Percentiles rank a stretch among this genome's conserved stretches.
phyloP scores from a whole-genome alignment of 148 eudicot species.

The Mesembryanthemum crystallinum region DNA sequence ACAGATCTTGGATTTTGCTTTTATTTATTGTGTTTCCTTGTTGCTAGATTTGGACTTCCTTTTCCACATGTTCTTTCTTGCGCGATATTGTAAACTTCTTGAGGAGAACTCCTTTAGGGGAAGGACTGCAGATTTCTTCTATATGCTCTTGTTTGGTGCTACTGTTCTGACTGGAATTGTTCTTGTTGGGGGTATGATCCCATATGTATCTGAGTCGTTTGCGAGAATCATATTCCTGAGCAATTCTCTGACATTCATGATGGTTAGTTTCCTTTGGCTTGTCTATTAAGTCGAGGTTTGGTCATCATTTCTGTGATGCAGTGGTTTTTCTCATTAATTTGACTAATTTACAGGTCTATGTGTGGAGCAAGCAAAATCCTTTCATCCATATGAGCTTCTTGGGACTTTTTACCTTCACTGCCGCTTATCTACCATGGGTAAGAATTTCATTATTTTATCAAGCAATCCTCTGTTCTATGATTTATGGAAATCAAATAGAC shows the following conservation, averaged over 20 bases:
- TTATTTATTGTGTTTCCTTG: slow-evolving; percentile 11
- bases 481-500: too few species aligned
- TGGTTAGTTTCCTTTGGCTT: slow-evolving; percentile 51
- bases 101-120: slow-evolving; percentile 96
- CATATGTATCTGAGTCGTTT: slow-evolving; percentile 84
- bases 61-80: slow-evolving; percentile 98
- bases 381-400: slow-evolving; percentile 95
- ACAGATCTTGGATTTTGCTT: background rate
- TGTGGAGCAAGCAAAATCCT: slow-evolving; percentile 99
- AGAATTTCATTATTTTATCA: slow-evolving; percentile 23
- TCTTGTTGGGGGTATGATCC: slow-evolving; percentile 94
- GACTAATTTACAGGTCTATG: slow-evolving; percentile 63
- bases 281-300: background rate
- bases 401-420: slow-evolving; percentile 96
- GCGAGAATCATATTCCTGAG: slow-evolving; percentile 93
- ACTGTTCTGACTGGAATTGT: slow-evolving; percentile 86
- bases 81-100: slow-evolving; percentile 96
- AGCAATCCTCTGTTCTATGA: background rate
- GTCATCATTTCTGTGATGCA: background rate
- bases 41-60: slow-evolving; percentile 86
- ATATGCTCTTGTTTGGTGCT: slow-evolving; percentile 95
- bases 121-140: slow-evolving; percentile 96
- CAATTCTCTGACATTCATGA: slow-evolving; percentile 96
- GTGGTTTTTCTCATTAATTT: slow-evolving; percentile 5
- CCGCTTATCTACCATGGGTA: slow-evolving; percentile 98